Conservation (phyloP, 768 basidiomycete species). For the Artomyces pyxidatus region DNA sequence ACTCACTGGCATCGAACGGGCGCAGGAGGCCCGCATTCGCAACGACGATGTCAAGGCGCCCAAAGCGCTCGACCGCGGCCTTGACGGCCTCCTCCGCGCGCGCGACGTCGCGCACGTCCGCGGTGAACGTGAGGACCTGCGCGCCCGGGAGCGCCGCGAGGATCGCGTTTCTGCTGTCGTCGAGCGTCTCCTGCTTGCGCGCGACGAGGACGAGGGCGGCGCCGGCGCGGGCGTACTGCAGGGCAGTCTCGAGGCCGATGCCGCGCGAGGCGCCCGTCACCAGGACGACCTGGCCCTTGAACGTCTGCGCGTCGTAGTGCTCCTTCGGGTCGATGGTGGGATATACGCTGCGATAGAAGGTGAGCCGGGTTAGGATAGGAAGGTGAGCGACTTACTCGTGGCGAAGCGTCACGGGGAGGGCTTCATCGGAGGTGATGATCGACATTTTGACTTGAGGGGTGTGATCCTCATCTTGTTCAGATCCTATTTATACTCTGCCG, state of each 20-base stretch:
- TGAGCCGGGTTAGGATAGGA: too few relatives aligned
- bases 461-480: too few relatives aligned
- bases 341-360: background rate
- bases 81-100: conserved; percentile 4
- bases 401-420: too few relatives aligned
- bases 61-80: conserved; percentile 14
- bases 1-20: background rate
- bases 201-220: conserved; percentile 11
- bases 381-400: too few relatives aligned
- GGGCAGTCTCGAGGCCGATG: conserved; percentile 11
- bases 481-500: too few relatives aligned
- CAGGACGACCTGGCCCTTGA: conserved; percentile 13
- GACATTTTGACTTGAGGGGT: too few relatives aligned
- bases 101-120: conserved; percentile 10
- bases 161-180: conserved; percentile 11
- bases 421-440: too few relatives aligned
- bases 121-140: conserved; percentile 1
- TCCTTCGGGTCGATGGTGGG: background rate
- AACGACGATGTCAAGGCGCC: conserved; percentile 16
- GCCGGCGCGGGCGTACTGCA: conserved; percentile 10
- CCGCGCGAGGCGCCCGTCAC: conserved; percentile 13
- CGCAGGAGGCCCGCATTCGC: conserved; percentile 6
- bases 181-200: conserved; percentile 7
- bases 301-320: conserved; percentile 1
- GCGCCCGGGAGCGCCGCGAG: background rate